These are phyloP conservation scores for Guillardia theta DNA, from an alignment of 78 protist species.

Conservation along the genomic window DNA sequence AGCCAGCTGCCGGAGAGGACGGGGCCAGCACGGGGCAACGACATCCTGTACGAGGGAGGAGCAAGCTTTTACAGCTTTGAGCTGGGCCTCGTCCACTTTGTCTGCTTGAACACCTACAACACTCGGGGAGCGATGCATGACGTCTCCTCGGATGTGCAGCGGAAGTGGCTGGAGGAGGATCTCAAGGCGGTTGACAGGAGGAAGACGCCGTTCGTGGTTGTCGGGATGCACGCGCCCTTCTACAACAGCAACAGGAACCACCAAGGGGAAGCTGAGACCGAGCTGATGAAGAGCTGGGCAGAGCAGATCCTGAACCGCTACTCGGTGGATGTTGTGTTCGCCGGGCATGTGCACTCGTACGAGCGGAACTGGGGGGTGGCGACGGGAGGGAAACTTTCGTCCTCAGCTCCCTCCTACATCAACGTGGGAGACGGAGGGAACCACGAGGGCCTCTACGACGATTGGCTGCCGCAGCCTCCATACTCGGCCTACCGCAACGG, in stretches of 20 bases:
- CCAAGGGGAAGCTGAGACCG: not conserved
- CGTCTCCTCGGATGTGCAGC: not conserved
- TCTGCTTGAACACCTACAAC: not conserved
- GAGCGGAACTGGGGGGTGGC: not conserved
- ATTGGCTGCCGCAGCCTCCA: not conserved
- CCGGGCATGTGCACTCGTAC: not conserved
- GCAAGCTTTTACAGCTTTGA: not conserved
- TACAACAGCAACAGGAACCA: not conserved
- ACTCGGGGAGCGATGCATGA: not conserved
- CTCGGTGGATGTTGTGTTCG: not conserved
- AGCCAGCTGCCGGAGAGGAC: not conserved
- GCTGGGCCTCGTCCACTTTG: not conserved
- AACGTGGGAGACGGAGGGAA: not conserved
- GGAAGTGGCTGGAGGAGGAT: not conserved
- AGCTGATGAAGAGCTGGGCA: not conserved
- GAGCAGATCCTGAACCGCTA: not conserved
- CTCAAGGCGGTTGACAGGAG: not conserved
- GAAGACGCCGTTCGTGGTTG: not conserved
- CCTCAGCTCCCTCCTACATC: not conserved
- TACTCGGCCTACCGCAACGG: not conserved
- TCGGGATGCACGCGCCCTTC: not conserved
- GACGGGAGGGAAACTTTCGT: not conserved
- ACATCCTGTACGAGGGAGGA: not conserved
- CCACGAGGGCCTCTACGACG: not conserved
- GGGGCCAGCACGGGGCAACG: not conserved